Base-by-base conservation (phyloP, 2,329 filamentous ascomycete species). In the Alternaria brassicicola region DNA sequence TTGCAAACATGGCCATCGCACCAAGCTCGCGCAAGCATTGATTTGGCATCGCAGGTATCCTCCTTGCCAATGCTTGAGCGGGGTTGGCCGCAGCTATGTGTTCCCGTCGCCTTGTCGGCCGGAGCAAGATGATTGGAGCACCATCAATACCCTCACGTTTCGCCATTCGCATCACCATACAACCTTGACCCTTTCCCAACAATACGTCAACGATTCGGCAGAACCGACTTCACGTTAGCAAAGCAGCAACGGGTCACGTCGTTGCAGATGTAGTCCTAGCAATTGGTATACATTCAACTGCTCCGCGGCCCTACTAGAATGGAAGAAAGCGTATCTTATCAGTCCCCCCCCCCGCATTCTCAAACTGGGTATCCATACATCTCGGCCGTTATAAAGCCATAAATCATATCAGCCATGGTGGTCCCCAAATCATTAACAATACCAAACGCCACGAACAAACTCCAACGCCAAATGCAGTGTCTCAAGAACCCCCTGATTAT, bases 361-460 rank as follows among this genome's bases (percentile, higher is more conserved):
- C 56, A 67, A 60, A 54, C 59, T 62, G 67, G 67, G 66, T 70
- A 70, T 70, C 67, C 64, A 67, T 69, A 59, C 58, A 52, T 64
- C 58, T 49, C 59, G 65, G 64, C 66, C 64, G 64, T 70, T 53
- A 64, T 41, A 30, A 61, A 60, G 55, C 61, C 64, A 59, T 66
- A 63, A 54, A 46, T 68, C 62, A 55, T 62, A 52, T 61, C 55
- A 54, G 49, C 51, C 51, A 35, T 52, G 46, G 48, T 52, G 46
- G 48, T 43, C 23, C 53, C 54, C 28, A 43, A 54, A 36, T 28
- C 38, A 26, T 36, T 33, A 41, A 55, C 47, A 57, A 42, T 43
- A 41, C 6, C 41, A 42, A 60, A 55, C 55, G 57, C 39, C 19
- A 38, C 25, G 35, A 48, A 39, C 38, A 48, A 47, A 48, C 63